Evolutionary conservation across 2,329 filamentous ascomycete species (phyloP).

Genomic region (Dothidotthia symphoricarpi): DNA sequence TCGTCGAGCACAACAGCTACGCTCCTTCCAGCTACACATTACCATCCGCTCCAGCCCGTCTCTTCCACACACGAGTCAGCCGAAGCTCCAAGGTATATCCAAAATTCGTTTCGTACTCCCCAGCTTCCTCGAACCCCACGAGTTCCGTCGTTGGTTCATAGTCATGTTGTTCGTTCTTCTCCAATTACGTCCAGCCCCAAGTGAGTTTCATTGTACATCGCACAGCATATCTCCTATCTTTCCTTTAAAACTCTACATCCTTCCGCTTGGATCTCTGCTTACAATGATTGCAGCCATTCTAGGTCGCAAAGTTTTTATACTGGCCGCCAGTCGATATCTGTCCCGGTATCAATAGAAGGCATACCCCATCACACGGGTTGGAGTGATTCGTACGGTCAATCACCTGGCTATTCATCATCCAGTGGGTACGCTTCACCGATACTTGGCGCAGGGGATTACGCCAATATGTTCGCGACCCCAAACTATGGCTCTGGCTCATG

Average conservation of each 20-base stretch:
- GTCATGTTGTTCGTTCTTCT: conserved; percentile 34
- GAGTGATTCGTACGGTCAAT: conserved; percentile 30
- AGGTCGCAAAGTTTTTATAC: conserved; percentile 19
- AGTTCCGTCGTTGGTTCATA: conserved; percentile 27
- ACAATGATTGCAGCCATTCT: conserved; percentile 10
- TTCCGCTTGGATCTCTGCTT: conserved; percentile 1
- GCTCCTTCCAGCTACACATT: conserved; percentile 14
- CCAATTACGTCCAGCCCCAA: conserved; percentile 27
- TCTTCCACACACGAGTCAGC: conserved; percentile 28
- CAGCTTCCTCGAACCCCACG: conserved; percentile 36
- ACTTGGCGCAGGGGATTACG: conserved; percentile 24
- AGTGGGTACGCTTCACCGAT: conserved; percentile 37
- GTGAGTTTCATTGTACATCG: conserved; percentile 38
- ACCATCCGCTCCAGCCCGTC: conserved; percentile 17
- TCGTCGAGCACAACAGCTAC: conserved; percentile 15
- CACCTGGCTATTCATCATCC: conserved; percentile 34
- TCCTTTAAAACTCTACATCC: not conserved
- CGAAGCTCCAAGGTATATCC: conserved; percentile 38
- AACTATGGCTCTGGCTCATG: conserved; percentile 25
- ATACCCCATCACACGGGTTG: conserved; percentile 21
- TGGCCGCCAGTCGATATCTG: conserved; percentile 12
- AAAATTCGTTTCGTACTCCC: conserved; percentile 41
- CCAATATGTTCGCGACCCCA: conserved; percentile 29
- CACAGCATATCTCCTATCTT: conserved; percentile 8
- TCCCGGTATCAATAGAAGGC: conserved; percentile 20